Evolutionary conservation across 495 filamentous ascomycete species (phyloP).

Genomic region (Hyaloscypha finlandica): DNA sequence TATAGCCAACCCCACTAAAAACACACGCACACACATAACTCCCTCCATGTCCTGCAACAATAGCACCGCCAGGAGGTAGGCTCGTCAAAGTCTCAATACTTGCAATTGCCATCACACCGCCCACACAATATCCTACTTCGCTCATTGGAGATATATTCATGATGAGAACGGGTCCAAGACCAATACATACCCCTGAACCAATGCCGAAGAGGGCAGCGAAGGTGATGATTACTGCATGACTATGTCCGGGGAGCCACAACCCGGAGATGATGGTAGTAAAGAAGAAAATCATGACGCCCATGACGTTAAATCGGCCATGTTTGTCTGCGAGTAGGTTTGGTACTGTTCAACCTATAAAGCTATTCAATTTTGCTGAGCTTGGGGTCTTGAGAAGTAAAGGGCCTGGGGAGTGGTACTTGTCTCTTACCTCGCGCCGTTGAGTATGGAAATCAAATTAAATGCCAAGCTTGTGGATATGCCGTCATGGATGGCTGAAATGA

Average conservation of each 20-base stretch:
- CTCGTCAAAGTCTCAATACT: conserved; percentile 65
- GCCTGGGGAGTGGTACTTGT: conserved; percentile 45
- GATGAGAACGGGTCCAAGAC: conserved; percentile 53
- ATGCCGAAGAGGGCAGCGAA: conserved; percentile 71
- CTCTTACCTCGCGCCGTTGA: conserved; percentile 61
- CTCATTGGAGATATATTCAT: conserved; percentile 69
- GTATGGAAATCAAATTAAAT: conserved; percentile 64
- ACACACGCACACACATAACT: conserved; percentile 51
- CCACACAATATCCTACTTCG: conserved; percentile 68
- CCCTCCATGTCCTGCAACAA: conserved; percentile 65
- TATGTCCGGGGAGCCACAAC: conserved; percentile 63
- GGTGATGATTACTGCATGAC: conserved; percentile 59
- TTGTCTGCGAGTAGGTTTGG: conserved; percentile 70
- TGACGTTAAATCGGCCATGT: conserved; percentile 71
- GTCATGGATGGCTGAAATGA: conserved; percentile 49
- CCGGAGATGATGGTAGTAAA: conserved; percentile 64
- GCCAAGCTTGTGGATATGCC: conserved; percentile 60
- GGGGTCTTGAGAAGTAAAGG: not conserved
- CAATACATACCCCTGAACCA: conserved; percentile 66
- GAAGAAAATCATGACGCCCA: conserved; percentile 58
- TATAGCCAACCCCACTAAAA: conserved; percentile 1
- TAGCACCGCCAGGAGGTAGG: conserved; percentile 65
- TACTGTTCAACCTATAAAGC: conserved; percentile 68
- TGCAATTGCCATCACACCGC: conserved; percentile 61
- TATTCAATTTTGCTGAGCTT: too few species aligned